Base-by-base conservation (phyloP, 192 early-diverging fungal genomes). In the Linnemannia hyalina region DNA sequence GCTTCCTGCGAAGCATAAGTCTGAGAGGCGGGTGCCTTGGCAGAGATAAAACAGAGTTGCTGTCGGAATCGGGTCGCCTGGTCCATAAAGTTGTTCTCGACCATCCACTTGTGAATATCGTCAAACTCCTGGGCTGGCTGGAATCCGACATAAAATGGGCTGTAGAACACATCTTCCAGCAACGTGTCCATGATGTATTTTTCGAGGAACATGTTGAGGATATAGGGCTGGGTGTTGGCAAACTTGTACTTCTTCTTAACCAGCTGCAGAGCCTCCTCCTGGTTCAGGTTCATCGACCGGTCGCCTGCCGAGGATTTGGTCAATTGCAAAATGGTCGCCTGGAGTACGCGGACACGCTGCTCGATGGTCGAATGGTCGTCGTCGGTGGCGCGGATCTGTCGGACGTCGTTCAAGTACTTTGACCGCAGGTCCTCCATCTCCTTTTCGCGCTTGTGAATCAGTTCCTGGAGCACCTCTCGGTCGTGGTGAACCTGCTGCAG, bases 121-220 rank as follows among this genome's bases (percentile, higher is more conserved):
- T 68, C 76, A 52, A 83, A 90, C 7, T 88, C 71, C 47, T 75
- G 42, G 0, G 82, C 82, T 16, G 87, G 74, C 0, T 32, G 47
- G n/a, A 87, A 89, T 26, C 88, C 83, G 57, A 90, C 89, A 46
- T 90, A 87, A 15, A 88, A 78, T 6, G 86, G 90, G 29, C 71
- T 80, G 71, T 87, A 63, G 49, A 90, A 90, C 63, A 91, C 82
- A 42, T 89, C 85, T 41, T 90, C 81, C 5, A 91, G 75, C 46
- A 91, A 63, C 15, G 82, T 83, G 73, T 91, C 91, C 89, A 91
- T 90, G 69, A 91, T 88, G 38, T 86, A 91, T 57, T 91, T 91
- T 78, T 91, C 88, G 35, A 90, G 76, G 63, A 90, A 81, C 88
- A 91, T 91, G 65, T 88, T 87, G 38, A 89, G 73, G 16, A 85